phyloP scores from a whole-genome alignment of 345 rosid genomes.

The Eucalyptus microcorys region DNA sequence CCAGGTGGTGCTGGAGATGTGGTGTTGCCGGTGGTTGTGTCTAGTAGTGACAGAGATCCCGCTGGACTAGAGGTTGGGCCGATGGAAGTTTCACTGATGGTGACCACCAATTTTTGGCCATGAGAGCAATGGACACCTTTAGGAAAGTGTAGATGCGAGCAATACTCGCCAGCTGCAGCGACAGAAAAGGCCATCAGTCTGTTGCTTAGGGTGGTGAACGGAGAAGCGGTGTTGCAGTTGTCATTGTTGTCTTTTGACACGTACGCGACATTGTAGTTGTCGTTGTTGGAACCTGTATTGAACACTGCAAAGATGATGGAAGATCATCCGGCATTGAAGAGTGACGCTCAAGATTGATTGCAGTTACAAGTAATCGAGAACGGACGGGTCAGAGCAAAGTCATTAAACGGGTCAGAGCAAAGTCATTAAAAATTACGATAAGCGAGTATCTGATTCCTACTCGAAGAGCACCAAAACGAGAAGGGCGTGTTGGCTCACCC shows the following conservation, averaged over 20 bases:
- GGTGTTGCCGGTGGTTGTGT: not conserved
- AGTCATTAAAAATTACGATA: not conserved
- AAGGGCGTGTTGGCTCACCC: not conserved
- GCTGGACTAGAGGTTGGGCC: not conserved
- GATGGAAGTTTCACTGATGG: not conserved
- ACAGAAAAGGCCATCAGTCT: constrained; percentile 8
- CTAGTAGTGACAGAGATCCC: not conserved
- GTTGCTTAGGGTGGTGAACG: not conserved
- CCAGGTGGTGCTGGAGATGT: not conserved
- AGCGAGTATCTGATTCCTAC: not conserved
- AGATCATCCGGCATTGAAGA: not conserved
- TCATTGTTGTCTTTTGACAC: constrained; percentile 11
- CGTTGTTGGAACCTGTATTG: constrained; percentile 6
- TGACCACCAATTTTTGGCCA: constrained; percentile 12
- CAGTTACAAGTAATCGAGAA: not conserved
- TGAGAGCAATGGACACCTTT: constrained; percentile 5
- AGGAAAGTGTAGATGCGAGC: constrained; percentile 9
- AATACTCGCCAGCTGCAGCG: constrained; percentile 9
- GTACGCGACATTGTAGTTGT: constrained; percentile 26
- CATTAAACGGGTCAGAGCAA: too few relatives aligned
- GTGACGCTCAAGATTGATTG: not conserved
- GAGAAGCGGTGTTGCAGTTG: constrained; percentile 4
- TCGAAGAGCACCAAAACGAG: rapidly evolving
- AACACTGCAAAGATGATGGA: constrained; percentile 4
- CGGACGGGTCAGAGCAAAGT: not conserved